These are phyloP conservation scores for Geotrichum europaeum DNA, from an alignment of 1,139 yeast genomes.

Conservation along the genomic window DNA sequence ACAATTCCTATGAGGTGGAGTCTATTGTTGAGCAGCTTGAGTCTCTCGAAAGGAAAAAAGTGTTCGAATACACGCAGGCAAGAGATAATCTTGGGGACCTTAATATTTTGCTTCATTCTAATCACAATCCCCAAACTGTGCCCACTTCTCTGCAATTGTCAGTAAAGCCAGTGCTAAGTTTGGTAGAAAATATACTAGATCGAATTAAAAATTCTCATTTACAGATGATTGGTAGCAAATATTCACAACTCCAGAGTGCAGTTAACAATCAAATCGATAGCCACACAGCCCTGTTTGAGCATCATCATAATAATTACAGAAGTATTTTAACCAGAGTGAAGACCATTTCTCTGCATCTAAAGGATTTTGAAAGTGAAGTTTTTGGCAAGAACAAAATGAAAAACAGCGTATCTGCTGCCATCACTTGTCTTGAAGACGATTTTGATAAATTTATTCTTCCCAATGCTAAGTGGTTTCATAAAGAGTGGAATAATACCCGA, in stretches of 20 bases:
- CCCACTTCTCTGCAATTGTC: too few relatives aligned
- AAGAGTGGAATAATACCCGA: not conserved
- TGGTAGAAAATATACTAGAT: not conserved
- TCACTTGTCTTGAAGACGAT: not conserved
- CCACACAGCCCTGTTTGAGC: not conserved
- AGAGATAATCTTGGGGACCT: not conserved
- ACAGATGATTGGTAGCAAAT: not conserved
- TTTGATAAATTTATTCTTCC: not conserved
- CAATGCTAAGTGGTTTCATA: not conserved
- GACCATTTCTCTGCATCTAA: not conserved
- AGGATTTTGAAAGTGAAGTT: too few relatives aligned
- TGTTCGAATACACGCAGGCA: not conserved
- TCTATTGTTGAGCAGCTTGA: not conserved
- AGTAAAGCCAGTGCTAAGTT: not conserved
- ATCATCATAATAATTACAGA: not conserved
- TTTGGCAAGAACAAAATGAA: not conserved
- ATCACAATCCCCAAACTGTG: too few relatives aligned
- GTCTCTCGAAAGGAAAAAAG: not conserved
- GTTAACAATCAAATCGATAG: too few relatives aligned
- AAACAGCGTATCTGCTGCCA: not conserved
- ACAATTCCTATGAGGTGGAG: not conserved
- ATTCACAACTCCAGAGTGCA: not conserved
- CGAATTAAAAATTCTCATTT: not conserved
- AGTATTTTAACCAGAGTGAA: not conserved
- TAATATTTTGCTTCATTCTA: too few relatives aligned